Evolutionary conservation across 805 yeast species (phyloP).

Genomic region (Jamesozyma gamospora): DNA sequence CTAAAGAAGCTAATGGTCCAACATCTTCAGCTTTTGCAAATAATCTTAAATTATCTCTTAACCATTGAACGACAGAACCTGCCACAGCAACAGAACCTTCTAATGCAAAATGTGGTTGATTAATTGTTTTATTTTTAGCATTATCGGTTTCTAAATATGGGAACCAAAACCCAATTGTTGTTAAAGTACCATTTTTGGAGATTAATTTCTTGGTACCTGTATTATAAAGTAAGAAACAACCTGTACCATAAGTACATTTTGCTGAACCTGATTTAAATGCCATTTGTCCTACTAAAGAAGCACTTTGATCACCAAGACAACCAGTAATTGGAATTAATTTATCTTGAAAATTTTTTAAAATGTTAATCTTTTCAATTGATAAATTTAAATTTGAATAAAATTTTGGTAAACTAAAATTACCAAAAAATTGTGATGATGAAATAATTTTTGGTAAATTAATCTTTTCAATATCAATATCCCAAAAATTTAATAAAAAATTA

Average conservation of each 20-base stretch:
- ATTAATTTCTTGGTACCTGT: slow-evolving; percentile 67
- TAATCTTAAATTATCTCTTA: slow-evolving; percentile 78
- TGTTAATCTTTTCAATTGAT: slow-evolving; percentile 40
- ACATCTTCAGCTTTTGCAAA: slow-evolving; percentile 76
- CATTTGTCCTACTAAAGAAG: slow-evolving; percentile 86
- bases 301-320: slow-evolving; percentile 88
- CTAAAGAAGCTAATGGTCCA: slow-evolving; percentile 82
- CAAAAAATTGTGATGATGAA: slow-evolving; percentile 71
- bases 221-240: slow-evolving; percentile 82
- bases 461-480: slow-evolving; percentile 64
- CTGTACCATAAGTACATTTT: slow-evolving; percentile 94
- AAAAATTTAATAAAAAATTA: slow-evolving; percentile 59
- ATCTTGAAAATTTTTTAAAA: slow-evolving; percentile 40
- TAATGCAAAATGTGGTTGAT: slow-evolving; percentile 70
- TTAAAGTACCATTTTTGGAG: slow-evolving; percentile 71
- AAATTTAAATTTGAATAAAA: slow-evolving; percentile 37
- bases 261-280: slow-evolving; percentile 80
- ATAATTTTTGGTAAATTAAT: slow-evolving; percentile 66
- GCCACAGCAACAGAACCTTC: slow-evolving; percentile 97
- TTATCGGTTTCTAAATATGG: slow-evolving; percentile 40
- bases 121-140: slow-evolving; percentile 15
- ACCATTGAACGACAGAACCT: slow-evolving; percentile 89
- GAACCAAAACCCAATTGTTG: slow-evolving; percentile 88
- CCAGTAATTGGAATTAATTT: slow-evolving; percentile 71
- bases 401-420: slow-evolving; percentile 52